Evolutionary conservation across 129 eudicot species (phyloP).

Genomic region (Lactuca sativa): DNA sequence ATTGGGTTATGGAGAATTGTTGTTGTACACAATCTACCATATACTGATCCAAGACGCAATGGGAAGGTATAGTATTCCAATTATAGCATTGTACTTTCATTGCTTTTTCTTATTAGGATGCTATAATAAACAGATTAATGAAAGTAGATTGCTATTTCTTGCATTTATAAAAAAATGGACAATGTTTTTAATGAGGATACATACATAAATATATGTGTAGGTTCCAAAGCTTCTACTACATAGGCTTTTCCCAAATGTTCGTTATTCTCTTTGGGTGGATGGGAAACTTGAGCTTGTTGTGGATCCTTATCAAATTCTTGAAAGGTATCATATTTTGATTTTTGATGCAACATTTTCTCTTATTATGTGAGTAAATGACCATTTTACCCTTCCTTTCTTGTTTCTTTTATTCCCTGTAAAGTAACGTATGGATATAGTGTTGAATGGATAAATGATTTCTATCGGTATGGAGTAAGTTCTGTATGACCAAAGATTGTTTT

Average conservation of each 20-base stretch:
- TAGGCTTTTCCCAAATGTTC: conserved; percentile 84
- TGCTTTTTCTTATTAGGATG: neutral
- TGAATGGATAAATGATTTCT: too few species aligned
- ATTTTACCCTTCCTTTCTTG: too few species aligned
- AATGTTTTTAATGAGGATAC: neutral
- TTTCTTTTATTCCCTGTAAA: too few species aligned
- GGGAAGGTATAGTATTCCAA: conserved; percentile 62
- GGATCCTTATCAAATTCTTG: conserved; percentile 92
- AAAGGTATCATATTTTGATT: conserved; percentile 56
- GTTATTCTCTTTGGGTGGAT: conserved; percentile 94
- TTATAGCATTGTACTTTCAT: neutral
- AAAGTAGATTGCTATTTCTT: neutral
- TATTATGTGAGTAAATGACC: neutral
- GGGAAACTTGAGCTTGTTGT: conserved; percentile 97
- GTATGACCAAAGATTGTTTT: too few species aligned
- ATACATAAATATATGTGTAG: conserved; percentile 31
- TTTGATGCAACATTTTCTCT: neutral
- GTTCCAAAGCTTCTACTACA: conserved; percentile 91
- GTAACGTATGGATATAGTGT: too few species aligned
- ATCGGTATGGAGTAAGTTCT: too few species aligned
- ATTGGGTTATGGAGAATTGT: conserved; percentile 87
- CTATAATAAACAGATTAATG: neutral
- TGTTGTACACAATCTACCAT: conserved; percentile 81
- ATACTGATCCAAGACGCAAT: conserved; percentile 85
- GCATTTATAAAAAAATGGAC: neutral